These are phyloP conservation scores for Berkeleyomyces basicola DNA, from an alignment of 2,329 filamentous ascomycete genomes.

Conservation along the genomic window DNA sequence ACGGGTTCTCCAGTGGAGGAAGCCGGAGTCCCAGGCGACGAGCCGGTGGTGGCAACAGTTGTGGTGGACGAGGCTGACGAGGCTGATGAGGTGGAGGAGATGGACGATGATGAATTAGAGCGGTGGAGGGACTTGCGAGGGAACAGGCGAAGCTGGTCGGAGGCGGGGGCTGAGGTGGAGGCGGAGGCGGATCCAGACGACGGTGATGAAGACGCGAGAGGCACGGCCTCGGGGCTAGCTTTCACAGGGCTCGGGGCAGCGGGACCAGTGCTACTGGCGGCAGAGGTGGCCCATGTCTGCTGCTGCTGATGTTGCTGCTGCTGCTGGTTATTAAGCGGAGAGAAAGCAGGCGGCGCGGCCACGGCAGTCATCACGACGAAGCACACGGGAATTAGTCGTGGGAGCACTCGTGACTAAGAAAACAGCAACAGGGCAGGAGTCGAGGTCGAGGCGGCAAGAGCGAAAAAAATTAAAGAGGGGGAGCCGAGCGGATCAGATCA, in stretches of 20 bases:
- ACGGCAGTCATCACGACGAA: conserved; percentile 43
- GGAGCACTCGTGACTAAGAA: conserved; percentile 2
- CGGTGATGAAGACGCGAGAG: conserved; percentile 7
- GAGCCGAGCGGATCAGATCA: not conserved
- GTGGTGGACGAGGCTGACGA: conserved; percentile 43
- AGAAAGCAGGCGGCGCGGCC: conserved; percentile 46
- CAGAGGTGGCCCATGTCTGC: conserved; percentile 17
- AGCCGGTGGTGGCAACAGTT: conserved; percentile 44
- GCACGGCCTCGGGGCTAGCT: not conserved
- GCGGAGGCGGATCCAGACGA: not conserved
- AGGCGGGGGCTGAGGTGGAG: conserved; percentile 55
- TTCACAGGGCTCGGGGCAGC: conserved; percentile 3
- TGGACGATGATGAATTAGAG: conserved; percentile 79
- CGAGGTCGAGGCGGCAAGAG: not conserved
- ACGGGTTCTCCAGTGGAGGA: conserved; percentile 24
- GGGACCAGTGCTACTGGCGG: conserved; percentile 17
- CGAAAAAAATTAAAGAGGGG: not conserved
- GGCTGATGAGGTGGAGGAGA: conserved; percentile 47
- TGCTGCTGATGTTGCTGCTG: not conserved
- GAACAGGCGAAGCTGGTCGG: conserved; percentile 68
- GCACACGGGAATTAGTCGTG: conserved; percentile 2
- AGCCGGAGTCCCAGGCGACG: conserved; percentile 43
- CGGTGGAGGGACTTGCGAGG: conserved; percentile 75
- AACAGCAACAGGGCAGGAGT: not conserved
- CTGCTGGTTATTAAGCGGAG: conserved; percentile 43